phyloP scores from a whole-genome alignment of 2,329 filamentous ascomycete genomes.

The Rutstroemia sp. region DNA sequence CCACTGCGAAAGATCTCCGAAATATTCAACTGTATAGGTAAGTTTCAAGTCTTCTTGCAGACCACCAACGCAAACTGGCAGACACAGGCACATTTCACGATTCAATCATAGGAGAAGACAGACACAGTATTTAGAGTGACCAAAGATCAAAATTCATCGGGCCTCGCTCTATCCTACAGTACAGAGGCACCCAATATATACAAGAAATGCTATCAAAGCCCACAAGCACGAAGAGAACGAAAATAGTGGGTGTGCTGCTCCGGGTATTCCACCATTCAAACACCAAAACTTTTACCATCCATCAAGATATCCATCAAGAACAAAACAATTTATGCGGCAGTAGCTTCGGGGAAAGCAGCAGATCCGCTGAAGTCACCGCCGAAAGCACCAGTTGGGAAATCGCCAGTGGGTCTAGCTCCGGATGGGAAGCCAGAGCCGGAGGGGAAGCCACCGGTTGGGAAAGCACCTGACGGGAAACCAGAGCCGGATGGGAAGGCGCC shows the following conservation, averaged over 20 bases:
- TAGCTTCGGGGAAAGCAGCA: background rate
- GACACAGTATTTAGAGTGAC: background rate
- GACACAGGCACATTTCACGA: background rate
- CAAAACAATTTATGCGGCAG: background rate
- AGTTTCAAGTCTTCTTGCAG: no score
- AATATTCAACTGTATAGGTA: no score
- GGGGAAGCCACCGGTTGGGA: background rate
- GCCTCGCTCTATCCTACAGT: background rate
- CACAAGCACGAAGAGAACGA: conserved; percentile 1
- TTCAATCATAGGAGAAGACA: background rate
- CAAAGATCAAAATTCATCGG: background rate
- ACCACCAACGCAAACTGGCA: no score
- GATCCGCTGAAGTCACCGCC: background rate
- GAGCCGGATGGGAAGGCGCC: background rate
- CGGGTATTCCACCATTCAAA: background rate
- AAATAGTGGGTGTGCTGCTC: background rate
- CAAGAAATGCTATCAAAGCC: background rate
- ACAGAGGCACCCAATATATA: conserved; percentile 1
- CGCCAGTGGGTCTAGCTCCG: no score
- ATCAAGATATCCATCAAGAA: background rate
- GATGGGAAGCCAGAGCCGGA: no score
- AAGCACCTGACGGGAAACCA: background rate
- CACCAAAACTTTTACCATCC: background rate
- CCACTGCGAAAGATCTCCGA: no score
- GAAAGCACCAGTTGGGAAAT: background rate